phyloP scores from a whole-genome alignment of 2,329 filamentous ascomycete genomes.

The Coniochaeta hoffmannii region DNA sequence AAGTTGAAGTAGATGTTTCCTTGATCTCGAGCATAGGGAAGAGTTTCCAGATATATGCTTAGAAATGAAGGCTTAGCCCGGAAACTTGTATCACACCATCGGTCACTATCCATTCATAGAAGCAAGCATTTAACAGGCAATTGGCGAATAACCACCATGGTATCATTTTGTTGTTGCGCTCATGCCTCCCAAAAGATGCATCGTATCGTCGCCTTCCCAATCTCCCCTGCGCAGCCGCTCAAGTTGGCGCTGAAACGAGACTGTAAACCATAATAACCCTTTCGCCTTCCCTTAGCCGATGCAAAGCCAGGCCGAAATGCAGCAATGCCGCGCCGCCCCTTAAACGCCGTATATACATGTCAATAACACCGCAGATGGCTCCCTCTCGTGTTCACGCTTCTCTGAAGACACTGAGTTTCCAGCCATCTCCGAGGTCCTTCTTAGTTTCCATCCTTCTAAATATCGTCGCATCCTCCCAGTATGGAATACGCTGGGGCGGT shows the following conservation, averaged over 20 bases:
- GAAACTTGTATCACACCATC: neutral
- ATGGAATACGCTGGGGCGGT: no score
- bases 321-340: conserved; percentile 1
- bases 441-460: neutral
- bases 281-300: neutral
- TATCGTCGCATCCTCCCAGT: neutral
- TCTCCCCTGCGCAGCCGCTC: neutral
- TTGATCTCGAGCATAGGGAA: no score
- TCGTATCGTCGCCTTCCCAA: neutral
- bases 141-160: neutral
- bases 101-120: neutral
- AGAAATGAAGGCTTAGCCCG: neutral
- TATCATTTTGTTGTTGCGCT: conserved; percentile 1
- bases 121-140: neutral
- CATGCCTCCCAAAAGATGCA: neutral
- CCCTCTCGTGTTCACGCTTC: neutral
- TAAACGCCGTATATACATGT: neutral
- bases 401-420: neutral
- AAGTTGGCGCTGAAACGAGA: neutral
- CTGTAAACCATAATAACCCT: neutral
- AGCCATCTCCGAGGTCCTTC: neutral
- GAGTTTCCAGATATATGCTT: no score
- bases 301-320: neutral
- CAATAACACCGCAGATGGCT: neutral
- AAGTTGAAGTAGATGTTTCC: no score